Evolutionary conservation across 2,329 filamentous ascomycete genomes (phyloP).

Genomic region (Ascochyta viciae-villosae): DNA sequence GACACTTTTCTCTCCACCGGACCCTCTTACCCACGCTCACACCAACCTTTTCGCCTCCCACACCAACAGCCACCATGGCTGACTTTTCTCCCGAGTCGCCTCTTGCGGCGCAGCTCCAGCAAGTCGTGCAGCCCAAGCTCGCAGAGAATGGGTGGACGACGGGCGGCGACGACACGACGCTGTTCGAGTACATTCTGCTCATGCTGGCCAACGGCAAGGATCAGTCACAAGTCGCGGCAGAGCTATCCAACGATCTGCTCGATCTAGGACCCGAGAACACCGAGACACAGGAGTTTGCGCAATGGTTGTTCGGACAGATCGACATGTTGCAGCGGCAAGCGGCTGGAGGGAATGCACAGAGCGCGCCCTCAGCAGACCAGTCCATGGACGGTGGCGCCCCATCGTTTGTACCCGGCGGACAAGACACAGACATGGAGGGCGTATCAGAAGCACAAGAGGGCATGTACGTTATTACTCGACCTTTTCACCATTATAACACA

Average conservation of each 20-base stretch:
- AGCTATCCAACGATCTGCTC: conserved; percentile 87
- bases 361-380: conserved; percentile 27
- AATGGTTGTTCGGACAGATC: conserved; percentile 93
- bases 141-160: conserved; percentile 92
- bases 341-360: conserved; percentile 52
- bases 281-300: conserved; percentile 80
- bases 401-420: conserved; percentile 45
- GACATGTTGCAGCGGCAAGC: conserved; percentile 69
- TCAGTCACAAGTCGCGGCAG: conserved; percentile 84
- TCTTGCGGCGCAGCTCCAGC: conserved; percentile 81
- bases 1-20: conserved; percentile 14
- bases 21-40: conserved; percentile 18
- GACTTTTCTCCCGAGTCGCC: conserved; percentile 80
- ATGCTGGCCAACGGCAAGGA: conserved; percentile 97
- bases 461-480: conserved; percentile 49
- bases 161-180: conserved; percentile 77
- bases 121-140: conserved; percentile 86
- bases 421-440: conserved; percentile 77
- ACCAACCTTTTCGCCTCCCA: conserved; percentile 16
- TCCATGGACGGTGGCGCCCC: conserved; percentile 33
- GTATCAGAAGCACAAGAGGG: conserved; percentile 52
- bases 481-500: conserved; percentile 1
- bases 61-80: conserved; percentile 64
- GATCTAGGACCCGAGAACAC: conserved; percentile 82
- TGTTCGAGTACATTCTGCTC: conserved; percentile 95